Evolutionary conservation across 73 alveolate species (phyloP).

Genomic region (Durusdinium trenchii): DNA sequence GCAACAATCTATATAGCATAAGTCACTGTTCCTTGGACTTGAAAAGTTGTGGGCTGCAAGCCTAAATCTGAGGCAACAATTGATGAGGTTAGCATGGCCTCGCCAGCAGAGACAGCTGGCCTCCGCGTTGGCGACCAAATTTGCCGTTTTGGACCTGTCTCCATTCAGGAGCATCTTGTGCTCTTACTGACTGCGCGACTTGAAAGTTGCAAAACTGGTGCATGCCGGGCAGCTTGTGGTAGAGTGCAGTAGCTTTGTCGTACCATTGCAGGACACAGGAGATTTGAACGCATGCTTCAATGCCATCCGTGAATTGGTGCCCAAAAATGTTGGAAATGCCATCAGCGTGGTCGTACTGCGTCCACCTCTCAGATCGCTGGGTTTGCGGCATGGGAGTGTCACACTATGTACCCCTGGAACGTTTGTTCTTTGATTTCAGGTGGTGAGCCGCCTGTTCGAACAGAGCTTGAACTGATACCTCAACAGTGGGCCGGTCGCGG

Average conservation of each 20-base stretch:
- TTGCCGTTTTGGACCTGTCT: slow-evolving; percentile 72
- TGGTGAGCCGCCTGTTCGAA: slow-evolving; percentile 70
- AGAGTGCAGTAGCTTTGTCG: neutral
- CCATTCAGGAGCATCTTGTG: no score
- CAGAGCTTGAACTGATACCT: slow-evolving; percentile 58
- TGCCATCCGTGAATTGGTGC: slow-evolving; percentile 77
- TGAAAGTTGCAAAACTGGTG: neutral
- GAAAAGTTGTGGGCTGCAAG: neutral
- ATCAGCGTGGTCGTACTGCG: slow-evolving; percentile 56
- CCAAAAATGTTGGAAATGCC: slow-evolving; percentile 48
- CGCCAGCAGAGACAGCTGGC: slow-evolving; percentile 77
- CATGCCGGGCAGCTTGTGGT: neutral
- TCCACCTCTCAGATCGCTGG: slow-evolving; percentile 10
- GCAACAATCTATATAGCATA: neutral
- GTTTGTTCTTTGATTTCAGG: neutral
- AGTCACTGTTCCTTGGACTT: neutral
- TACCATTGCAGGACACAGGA: slow-evolving; percentile 64
- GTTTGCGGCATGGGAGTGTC: neutral
- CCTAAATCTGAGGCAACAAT: slow-evolving; percentile 46
- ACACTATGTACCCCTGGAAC: neutral
- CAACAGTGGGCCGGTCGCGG: slow-evolving; percentile 43
- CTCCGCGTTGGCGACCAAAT: slow-evolving; percentile 53
- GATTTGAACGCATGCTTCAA: slow-evolving; percentile 79
- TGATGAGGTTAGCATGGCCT: slow-evolving; percentile 72
- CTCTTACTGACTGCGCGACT: neutral